These are phyloP conservation scores for Pseudocercospora macadamiae DNA, from an alignment of 2,329 filamentous ascomycete species.

Conservation along the genomic window DNA sequence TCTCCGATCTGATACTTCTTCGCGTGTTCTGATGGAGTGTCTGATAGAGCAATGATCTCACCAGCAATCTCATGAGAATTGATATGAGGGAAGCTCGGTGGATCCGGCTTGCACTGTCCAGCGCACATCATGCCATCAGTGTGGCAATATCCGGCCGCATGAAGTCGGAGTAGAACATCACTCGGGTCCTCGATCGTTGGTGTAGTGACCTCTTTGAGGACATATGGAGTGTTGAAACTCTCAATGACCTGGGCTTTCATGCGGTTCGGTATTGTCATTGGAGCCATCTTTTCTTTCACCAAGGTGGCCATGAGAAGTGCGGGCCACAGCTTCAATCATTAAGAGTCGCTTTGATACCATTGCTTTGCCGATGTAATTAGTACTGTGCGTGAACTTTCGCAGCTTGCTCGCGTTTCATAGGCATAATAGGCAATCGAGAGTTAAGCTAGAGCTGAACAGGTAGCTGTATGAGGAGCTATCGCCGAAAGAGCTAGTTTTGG, in stretches of 20 bases:
- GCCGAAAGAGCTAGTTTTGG: no score
- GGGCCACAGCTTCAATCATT: no score
- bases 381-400: no score
- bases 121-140: conserved; percentile 45
- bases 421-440: no score
- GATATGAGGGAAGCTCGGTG: conserved; percentile 47
- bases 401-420: no score
- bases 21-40: conserved; percentile 30
- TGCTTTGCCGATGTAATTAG: no score
- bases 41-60: conserved; percentile 42
- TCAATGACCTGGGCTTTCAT: conserved; percentile 50
- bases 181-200: conserved; percentile 38
- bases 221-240: conserved; percentile 47
- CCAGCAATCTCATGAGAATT: conserved; percentile 53
- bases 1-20: conserved; percentile 32
- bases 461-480: no score
- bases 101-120: conserved; percentile 40
- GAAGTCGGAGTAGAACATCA: conserved; percentile 51
- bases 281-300: no score
- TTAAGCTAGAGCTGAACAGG: no score
- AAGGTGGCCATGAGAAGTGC: no score
- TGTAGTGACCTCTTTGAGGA: conserved; percentile 41
- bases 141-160: conserved; percentile 54
- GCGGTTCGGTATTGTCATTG: no score
- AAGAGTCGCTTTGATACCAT: no score